These are phyloP conservation scores for Fusarium graminum DNA, from an alignment of 2,329 filamentous ascomycete genomes.

Conservation along the genomic window DNA sequence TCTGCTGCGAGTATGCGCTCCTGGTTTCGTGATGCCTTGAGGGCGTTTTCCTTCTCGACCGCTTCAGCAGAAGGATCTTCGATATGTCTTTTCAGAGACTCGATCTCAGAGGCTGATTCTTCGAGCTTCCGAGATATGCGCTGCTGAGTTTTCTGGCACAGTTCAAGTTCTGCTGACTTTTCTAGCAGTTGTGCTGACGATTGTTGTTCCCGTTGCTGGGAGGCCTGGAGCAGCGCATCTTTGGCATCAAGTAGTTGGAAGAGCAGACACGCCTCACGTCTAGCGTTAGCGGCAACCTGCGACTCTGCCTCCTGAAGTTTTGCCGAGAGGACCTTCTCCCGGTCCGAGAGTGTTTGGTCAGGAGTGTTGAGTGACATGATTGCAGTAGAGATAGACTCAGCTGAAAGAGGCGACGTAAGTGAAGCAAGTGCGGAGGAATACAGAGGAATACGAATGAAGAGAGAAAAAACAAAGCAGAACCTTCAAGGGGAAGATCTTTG, in stretches of 20 bases:
- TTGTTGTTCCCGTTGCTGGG: conserved; percentile 15
- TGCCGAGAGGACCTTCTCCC: conserved; percentile 18
- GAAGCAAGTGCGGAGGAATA: background rate
- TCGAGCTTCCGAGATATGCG: background rate
- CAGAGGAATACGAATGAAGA: too few relatives aligned
- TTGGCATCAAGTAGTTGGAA: conserved; percentile 22
- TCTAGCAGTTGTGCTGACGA: conserved; percentile 4
- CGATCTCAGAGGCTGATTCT: background rate
- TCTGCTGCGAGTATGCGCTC: conserved; percentile 4
- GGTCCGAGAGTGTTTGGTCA: background rate
- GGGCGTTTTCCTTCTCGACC: conserved; percentile 11
- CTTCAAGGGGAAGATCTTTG: too few relatives aligned
- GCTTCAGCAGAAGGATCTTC: conserved; percentile 2
- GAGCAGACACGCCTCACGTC: conserved; percentile 10
- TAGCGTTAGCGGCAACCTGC: conserved; percentile 2
- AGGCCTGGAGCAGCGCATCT: conserved; percentile 1
- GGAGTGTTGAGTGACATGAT: conserved; percentile 16
- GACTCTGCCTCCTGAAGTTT: conserved; percentile 19
- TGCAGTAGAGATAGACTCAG: background rate
- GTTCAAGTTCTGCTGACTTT: background rate
- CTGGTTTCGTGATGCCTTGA: conserved; percentile 3
- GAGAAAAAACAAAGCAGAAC: background rate
- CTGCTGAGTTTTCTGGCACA: conserved; percentile 2
- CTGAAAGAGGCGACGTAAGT: background rate
- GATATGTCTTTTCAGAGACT: background rate